Evolutionary conservation across 176 grass and related monocot species (phyloP).

Genomic region (Chrysopogon serrulatus): DNA sequence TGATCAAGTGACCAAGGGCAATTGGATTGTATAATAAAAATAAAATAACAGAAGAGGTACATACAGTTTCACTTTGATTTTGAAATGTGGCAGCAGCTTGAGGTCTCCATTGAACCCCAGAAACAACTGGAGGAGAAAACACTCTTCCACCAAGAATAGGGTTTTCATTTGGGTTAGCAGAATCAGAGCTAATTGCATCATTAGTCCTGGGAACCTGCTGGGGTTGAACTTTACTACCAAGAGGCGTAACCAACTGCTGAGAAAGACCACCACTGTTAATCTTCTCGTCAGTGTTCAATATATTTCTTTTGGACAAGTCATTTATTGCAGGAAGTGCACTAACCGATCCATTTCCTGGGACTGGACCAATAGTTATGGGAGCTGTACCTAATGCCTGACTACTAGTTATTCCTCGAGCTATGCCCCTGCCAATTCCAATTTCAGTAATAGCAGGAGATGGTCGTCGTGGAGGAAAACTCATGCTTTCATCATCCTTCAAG

Average conservation of each 20-base stretch:
- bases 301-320: conserved; percentile 52
- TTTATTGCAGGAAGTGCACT: conserved; percentile 46
- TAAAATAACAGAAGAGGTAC: conserved; percentile 4
- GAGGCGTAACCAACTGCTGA: conserved; percentile 56
- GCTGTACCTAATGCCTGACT: conserved; percentile 42
- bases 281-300: conserved; percentile 46
- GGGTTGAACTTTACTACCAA: conserved; percentile 64
- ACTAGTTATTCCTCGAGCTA: conserved; percentile 54
- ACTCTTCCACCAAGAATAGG: conserved; percentile 63
- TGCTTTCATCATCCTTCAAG: conserved; percentile 79
- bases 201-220: conserved; percentile 50
- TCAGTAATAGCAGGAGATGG: conserved; percentile 75
- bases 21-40: background rate
- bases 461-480: conserved; percentile 59
- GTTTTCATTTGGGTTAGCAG: conserved; percentile 45
- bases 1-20: background rate
- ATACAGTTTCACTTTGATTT: conserved; percentile 84
- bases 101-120: conserved; percentile 79
- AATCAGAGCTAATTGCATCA: conserved; percentile 56
- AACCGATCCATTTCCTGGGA: conserved; percentile 52
- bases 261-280: conserved; percentile 40
- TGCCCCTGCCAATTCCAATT: conserved; percentile 57
- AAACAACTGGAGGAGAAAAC: conserved; percentile 64
- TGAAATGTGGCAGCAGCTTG: conserved; percentile 64
- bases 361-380: conserved; percentile 52